phyloP scores from a whole-genome alignment of 352 stramenopile genomes.

The Saprolegnia parasitica region DNA sequence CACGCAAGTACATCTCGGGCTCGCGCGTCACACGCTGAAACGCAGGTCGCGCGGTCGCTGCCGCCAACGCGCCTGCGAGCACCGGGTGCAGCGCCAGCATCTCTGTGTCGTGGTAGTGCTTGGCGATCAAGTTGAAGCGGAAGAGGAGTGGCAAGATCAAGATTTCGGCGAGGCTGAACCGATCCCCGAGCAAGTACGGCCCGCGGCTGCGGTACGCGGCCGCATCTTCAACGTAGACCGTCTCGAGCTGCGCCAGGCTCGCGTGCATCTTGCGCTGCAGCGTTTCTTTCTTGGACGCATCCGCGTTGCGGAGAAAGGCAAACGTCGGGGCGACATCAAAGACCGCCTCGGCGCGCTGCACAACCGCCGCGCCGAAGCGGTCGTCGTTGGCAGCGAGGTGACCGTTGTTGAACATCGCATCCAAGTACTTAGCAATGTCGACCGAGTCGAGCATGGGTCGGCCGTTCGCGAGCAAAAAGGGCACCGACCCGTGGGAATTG shows the following conservation, averaged over 20 bases:
- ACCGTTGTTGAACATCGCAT: background rate
- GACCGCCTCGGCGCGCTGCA: background rate
- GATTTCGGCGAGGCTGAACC: background rate
- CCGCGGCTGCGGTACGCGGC: background rate
- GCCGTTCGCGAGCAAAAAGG: constrained; percentile 5
- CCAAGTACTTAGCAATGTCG: background rate
- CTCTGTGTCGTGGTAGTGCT: background rate
- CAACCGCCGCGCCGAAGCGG: background rate
- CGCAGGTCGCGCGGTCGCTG: background rate
- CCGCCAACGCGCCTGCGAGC: constrained; percentile 5
- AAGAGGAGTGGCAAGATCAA: background rate
- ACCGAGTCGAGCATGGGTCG: constrained; percentile 5
- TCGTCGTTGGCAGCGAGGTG: background rate
- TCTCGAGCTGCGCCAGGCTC: background rate
- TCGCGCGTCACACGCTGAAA: background rate
- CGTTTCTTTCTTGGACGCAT: background rate
- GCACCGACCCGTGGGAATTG: background rate
- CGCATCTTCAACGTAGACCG: background rate
- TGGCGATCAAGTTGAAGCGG: background rate
- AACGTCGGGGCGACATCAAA: background rate
- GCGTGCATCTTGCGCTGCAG: background rate
- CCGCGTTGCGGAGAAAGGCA: background rate
- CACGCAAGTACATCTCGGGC: background rate
- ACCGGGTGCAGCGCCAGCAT: background rate
- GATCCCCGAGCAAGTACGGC: constrained; percentile 10